These are phyloP conservation scores for Candida khao-thaluensis DNA, from an alignment of 805 yeast genomes.

Conservation along the genomic window DNA sequence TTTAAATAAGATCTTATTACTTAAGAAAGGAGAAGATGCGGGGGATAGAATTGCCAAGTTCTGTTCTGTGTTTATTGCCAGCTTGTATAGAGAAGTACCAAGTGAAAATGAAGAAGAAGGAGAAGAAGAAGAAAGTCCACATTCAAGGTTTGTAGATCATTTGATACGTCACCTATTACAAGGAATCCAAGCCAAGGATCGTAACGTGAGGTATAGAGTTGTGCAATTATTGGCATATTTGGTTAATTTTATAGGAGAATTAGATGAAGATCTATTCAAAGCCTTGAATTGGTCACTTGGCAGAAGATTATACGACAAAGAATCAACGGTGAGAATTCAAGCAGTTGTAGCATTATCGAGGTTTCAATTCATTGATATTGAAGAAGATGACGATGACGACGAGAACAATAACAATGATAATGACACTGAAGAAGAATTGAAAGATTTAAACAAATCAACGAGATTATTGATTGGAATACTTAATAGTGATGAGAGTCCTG, in stretches of 20 bases:
- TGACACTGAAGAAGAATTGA: constrained; percentile 17
- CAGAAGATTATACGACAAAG: constrained; percentile 70
- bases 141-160: constrained; percentile 49
- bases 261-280: constrained; percentile 70
- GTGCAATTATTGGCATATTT: constrained; percentile 72
- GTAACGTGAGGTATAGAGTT: constrained; percentile 74
- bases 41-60: constrained; percentile 80
- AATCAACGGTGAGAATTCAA: constrained; percentile 74
- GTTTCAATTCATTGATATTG: constrained; percentile 53
- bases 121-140: constrained; percentile 32
- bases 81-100: constrained; percentile 31
- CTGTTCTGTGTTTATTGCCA: constrained; percentile 55
- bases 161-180: constrained; percentile 66
- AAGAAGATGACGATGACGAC: constrained; percentile 30
- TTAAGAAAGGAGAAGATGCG: constrained; percentile 65
- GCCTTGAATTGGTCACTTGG: constrained; percentile 59
- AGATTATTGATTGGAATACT: constrained; percentile 14
- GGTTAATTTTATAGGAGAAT: constrained; percentile 69
- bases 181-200: constrained; percentile 76
- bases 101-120: constrained; percentile 19
- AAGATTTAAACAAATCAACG: constrained; percentile 18
- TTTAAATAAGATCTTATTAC: constrained; percentile 61
- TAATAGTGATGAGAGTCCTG: constrained; percentile 77
- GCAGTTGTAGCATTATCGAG: constrained; percentile 78
- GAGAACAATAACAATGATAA: constrained; percentile 36